A percentile compares a stretch with the other conserved stretches of the same genome.
phyloP scores from a whole-genome alignment of 2,329 filamentous ascomycete genomes.

The Penicillium sp. region DNA sequence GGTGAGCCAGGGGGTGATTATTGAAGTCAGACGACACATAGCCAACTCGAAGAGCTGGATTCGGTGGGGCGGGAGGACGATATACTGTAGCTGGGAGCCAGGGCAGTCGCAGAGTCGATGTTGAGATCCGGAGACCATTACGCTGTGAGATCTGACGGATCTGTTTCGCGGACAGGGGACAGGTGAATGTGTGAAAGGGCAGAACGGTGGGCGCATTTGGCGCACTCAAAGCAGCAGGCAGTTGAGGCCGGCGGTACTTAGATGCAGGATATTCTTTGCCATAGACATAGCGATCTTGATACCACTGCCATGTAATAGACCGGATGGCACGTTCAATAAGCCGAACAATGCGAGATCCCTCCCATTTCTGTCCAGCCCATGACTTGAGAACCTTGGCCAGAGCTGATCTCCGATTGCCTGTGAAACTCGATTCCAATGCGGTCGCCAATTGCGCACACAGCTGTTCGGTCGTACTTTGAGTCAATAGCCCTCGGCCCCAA shows the following conservation, averaged over 20 bases:
- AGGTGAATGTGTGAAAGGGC: slow-evolving; percentile 97
- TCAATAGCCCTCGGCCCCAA: slow-evolving; percentile 77
- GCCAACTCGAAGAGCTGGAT: slow-evolving; percentile 81
- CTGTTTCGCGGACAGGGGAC: slow-evolving; percentile 84
- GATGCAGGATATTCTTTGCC: slow-evolving; percentile 56
- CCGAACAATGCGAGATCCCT: slow-evolving; percentile 80
- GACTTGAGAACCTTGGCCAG: slow-evolving; percentile 43
- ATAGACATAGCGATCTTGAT: slow-evolving; percentile 73
- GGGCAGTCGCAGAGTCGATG: slow-evolving; percentile 77
- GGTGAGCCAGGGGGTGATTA: slow-evolving; percentile 91
- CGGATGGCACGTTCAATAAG: slow-evolving; percentile 82
- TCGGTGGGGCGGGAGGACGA: slow-evolving; percentile 78
- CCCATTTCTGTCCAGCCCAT: slow-evolving; percentile 78
- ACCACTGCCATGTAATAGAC: slow-evolving; percentile 79
- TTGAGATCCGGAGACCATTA: slow-evolving; percentile 90
- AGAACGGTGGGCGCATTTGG: slow-evolving; percentile 91
- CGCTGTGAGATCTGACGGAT: slow-evolving; percentile 92
- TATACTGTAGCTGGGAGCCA: slow-evolving; percentile 84
- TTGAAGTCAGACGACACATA: slow-evolving; percentile 99
- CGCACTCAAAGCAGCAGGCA: slow-evolving; percentile 71
- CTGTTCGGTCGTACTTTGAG: slow-evolving; percentile 53
- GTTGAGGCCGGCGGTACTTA: slow-evolving; percentile 68
- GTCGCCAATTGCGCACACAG: slow-evolving; percentile 51
- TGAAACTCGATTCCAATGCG: slow-evolving; percentile 30
- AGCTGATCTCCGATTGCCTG: slow-evolving; percentile 25